Conservation (phyloP, 192 early-diverging fungal genomes). For the Phycomyces blakesleeanus region DNA sequence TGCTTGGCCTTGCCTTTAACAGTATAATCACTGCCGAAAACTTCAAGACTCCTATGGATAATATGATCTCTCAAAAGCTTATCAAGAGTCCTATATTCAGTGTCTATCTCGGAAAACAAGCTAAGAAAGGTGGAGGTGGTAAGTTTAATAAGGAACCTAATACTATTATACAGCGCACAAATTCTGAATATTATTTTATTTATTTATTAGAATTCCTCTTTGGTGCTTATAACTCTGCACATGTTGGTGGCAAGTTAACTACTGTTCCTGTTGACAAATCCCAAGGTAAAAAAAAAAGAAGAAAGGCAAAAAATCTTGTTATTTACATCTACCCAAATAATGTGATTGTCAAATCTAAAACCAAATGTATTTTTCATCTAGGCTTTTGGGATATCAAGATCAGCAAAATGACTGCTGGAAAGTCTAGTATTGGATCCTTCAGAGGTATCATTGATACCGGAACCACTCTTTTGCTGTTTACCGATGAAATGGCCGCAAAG, state of each 20-base stretch:
- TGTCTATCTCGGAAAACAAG: conserved; percentile 57
- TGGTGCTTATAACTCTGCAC: conserved; percentile 38
- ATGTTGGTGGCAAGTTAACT: conserved; percentile 37
- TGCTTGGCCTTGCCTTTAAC: conserved; percentile 34
- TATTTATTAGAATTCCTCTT: conserved; percentile 40
- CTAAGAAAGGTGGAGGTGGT: conserved; percentile 26
- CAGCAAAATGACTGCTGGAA: not conserved
- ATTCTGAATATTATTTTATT: not conserved
- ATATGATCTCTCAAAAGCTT: conserved; percentile 49
- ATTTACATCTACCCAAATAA: too few relatives aligned
- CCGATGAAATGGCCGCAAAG: conserved; percentile 14
- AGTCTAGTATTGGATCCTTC: conserved; percentile 14
- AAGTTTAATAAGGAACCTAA: conserved; percentile 8
- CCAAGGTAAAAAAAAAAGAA: conserved; percentile 9
- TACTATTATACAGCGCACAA: not conserved
- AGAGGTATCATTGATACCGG: conserved; percentile 60
- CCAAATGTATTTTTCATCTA: too few relatives aligned
- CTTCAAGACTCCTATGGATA: conserved; percentile 47
- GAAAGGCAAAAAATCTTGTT: too few relatives aligned
- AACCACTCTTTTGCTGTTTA: conserved; percentile 58
- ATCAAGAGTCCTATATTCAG: conserved; percentile 65
- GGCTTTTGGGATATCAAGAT: conserved; percentile 22
- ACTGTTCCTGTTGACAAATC: conserved; percentile 41
- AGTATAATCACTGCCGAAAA: conserved; percentile 21
- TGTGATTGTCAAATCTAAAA: too few relatives aligned